Percentiles rank a stretch among this genome's conserved stretches.
Conservation (phyloP, 2,329 filamentous ascomycete genomes). For the Ophiostoma australiae region DNA sequence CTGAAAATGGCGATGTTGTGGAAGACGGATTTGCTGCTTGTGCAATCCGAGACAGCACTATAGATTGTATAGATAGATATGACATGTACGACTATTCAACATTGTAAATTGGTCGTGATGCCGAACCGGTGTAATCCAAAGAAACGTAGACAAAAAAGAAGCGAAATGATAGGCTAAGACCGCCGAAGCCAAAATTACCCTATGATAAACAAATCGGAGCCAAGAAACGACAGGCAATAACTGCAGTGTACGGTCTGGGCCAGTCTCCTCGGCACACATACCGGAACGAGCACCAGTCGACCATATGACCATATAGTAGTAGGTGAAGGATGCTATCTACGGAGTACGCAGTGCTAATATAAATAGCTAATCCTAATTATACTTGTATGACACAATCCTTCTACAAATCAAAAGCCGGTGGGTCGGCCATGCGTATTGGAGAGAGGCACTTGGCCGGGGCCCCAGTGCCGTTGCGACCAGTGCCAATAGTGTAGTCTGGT, state of each 20-base stretch:
- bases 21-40: not conserved
- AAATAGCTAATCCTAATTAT: not conserved
- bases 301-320: too few species aligned
- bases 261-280: not conserved
- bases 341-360: not conserved
- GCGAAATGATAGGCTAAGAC: not conserved
- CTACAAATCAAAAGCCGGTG: not conserved
- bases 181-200: not conserved
- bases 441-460: not conserved
- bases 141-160: too few species aligned
- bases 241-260: not conserved
- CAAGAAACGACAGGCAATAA: not conserved
- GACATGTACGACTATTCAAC: not conserved
- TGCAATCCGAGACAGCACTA: not conserved
- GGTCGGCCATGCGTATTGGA: not conserved
- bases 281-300: not conserved
- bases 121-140: not conserved
- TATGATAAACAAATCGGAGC: not conserved
- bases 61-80: constrained; percentile 5
- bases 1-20: not conserved
- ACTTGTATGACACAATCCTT: constrained; percentile 7
- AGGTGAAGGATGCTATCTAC: not conserved
- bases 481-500: not conserved
- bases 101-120: not conserved
- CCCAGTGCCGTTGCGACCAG: not conserved